phyloP scores from a whole-genome alignment of 2,329 filamentous ascomycete genomes.

The Fusarium sp. region DNA sequence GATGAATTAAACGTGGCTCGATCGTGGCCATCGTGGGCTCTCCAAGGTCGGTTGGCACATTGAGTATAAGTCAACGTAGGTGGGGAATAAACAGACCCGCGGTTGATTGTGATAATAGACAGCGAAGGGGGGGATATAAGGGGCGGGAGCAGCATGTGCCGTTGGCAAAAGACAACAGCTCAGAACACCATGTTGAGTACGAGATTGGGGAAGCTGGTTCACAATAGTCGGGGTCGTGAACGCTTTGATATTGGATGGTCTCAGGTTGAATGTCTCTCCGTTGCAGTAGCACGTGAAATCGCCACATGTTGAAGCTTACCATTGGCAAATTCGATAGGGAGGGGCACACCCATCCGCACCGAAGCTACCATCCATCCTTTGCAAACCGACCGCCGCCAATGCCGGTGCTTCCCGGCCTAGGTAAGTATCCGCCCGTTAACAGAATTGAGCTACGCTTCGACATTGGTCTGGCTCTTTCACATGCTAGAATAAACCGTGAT shows the following conservation, averaged over 20 bases:
- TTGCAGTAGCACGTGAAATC: conserved; percentile 49
- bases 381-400: neutral
- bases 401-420: conserved; percentile 35
- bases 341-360: conserved; percentile 16
- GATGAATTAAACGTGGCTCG: conserved; percentile 74
- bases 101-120: conserved; percentile 6
- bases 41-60: conserved; percentile 45
- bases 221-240: conserved; percentile 42
- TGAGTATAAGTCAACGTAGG: conserved; percentile 43
- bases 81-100: conserved; percentile 6
- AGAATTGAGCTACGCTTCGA: conserved; percentile 2
- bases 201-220: conserved; percentile 31
- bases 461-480: conserved; percentile 9
- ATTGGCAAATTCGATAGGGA: conserved; percentile 22
- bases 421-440: conserved; percentile 7
- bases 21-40: conserved; percentile 71
- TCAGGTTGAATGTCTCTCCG: conserved; percentile 40
- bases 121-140: conserved; percentile 15
- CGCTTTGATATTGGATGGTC: conserved; percentile 40
- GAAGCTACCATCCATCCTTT: neutral
- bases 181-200: conserved; percentile 41
- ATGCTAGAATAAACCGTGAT: neutral
- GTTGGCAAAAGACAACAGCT: conserved; percentile 38
- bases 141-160: conserved; percentile 21
- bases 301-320: conserved; percentile 45